These are phyloP conservation scores for Coleophoma eucalyptorum DNA, from an alignment of 2,329 filamentous ascomycete genomes.

Conservation along the genomic window DNA sequence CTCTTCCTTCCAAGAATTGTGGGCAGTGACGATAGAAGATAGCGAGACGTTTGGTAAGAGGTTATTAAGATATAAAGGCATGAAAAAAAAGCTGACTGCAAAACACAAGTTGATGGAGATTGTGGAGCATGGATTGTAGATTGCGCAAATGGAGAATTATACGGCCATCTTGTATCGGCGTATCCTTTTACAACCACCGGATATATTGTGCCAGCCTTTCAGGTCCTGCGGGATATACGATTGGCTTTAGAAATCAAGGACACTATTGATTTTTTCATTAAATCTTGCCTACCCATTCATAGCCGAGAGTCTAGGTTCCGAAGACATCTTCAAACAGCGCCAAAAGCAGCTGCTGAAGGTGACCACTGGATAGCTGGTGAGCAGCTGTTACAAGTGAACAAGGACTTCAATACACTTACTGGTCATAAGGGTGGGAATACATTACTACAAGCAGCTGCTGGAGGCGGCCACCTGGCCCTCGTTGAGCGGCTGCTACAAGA, in stretches of 20 bases:
- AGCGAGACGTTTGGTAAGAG: background rate
- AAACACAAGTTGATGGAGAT: constrained; percentile 1
- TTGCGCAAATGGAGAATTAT: background rate
- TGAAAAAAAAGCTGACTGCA: background rate
- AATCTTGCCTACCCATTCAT: background rate
- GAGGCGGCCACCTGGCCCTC: no score
- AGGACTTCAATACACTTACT: no score
- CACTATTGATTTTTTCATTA: background rate
- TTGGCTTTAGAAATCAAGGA: background rate
- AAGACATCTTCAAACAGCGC: no score
- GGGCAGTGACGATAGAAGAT: background rate
- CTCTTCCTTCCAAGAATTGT: background rate
- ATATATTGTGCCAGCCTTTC: constrained; percentile 1
- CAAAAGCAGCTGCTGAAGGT: no score
- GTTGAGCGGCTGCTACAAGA: background rate
- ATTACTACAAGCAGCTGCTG: no score
- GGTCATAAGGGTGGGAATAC: no score
- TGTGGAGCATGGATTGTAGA: constrained; percentile 5
- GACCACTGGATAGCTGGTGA: no score
- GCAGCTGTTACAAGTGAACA: no score
- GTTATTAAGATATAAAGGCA: no score
- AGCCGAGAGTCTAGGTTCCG: no score
- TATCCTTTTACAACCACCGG: background rate
- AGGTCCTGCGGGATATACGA: background rate
- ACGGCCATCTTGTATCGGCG: constrained; percentile 4